Evolutionary conservation across 192 early-diverging fungal genomes (phyloP).

Genomic region (Borealophlyctis nickersoniae): DNA sequence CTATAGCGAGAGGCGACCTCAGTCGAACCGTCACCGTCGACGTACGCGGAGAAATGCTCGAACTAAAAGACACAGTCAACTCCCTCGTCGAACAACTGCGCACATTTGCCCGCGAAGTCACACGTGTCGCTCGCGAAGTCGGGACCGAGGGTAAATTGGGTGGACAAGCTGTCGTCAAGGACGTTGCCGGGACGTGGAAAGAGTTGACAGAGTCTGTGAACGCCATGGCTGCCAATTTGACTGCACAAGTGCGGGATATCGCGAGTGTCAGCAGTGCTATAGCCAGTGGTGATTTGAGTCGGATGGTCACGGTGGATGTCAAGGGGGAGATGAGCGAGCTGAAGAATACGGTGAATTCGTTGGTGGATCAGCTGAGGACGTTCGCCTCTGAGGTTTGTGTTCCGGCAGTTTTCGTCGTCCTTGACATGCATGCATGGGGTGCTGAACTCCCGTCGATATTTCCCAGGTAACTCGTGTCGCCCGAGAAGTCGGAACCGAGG

Average conservation of each 20-base stretch:
- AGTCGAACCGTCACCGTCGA: slow-evolving; percentile 52
- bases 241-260: slow-evolving; percentile 68
- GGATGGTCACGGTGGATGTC: slow-evolving; percentile 62
- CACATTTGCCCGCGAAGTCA: slow-evolving; percentile 58
- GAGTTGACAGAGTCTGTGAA: slow-evolving; percentile 70
- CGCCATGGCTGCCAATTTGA: slow-evolving; percentile 65
- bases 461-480: slow-evolving; percentile 66
- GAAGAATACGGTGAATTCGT: slow-evolving; percentile 67
- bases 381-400: slow-evolving; percentile 62
- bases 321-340: slow-evolving; percentile 68
- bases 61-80: slow-evolving; percentile 66
- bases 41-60: slow-evolving; percentile 57
- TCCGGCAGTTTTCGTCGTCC: slow-evolving; percentile 52
- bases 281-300: slow-evolving; percentile 61
- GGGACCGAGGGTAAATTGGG: slow-evolving; percentile 61
- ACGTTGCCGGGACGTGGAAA: slow-evolving; percentile 74
- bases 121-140: slow-evolving; percentile 60
- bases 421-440: slow-evolving; percentile 54
- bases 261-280: slow-evolving; percentile 63
- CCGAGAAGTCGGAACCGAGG: slow-evolving; percentile 67
- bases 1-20: slow-evolving; percentile 56
- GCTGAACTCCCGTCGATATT: slow-evolving; percentile 46
- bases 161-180: slow-evolving; percentile 64
- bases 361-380: slow-evolving; percentile 63
- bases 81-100: slow-evolving; percentile 60